Evolutionary conservation across 345 rosid species (phyloP).

Genomic region (Stellera chamaejasme): DNA sequence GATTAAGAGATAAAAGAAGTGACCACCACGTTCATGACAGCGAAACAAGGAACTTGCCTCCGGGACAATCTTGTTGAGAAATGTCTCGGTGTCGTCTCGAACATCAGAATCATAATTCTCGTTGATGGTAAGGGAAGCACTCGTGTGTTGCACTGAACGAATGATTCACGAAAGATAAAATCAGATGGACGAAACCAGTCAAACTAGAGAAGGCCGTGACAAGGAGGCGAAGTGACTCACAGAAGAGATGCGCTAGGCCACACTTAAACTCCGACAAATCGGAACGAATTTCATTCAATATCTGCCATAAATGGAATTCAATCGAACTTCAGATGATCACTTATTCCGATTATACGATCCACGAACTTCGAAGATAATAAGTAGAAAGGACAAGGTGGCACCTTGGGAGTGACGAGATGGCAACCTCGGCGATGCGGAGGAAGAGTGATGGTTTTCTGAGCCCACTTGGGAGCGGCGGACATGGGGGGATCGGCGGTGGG

Average conservation of each 20-base stretch:
- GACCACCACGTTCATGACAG: background rate
- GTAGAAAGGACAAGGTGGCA: conserved; percentile 9
- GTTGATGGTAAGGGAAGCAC: conserved; percentile 93
- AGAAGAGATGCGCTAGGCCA: conserved; percentile 85
- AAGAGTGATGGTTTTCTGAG: conserved; percentile 82
- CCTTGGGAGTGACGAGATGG: conserved; percentile 88
- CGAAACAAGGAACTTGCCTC: conserved; percentile 35
- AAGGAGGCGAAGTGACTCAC: conserved; percentile 29
- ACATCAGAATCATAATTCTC: conserved; percentile 96
- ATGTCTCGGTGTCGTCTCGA: conserved; percentile 86
- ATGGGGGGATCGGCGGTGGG: conserved; percentile 36
- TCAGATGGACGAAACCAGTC: too few relatives aligned
- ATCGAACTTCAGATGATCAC: too few relatives aligned
- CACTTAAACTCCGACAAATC: conserved; percentile 77
- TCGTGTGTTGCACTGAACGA: conserved; percentile 75
- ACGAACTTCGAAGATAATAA: too few relatives aligned
- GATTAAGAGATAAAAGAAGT: background rate
- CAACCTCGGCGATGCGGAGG: conserved; percentile 81
- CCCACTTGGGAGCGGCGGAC: conserved; percentile 74
- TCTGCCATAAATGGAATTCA: conserved; percentile 29
- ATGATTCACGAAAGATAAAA: background rate
- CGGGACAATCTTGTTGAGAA: conserved; percentile 86
- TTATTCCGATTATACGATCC: too few relatives aligned
- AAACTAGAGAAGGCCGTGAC: background rate
- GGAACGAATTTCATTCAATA: conserved; percentile 61